phyloP scores from a whole-genome alignment of 148 eudicot genomes.

The Pharnaceum exiguum region DNA sequence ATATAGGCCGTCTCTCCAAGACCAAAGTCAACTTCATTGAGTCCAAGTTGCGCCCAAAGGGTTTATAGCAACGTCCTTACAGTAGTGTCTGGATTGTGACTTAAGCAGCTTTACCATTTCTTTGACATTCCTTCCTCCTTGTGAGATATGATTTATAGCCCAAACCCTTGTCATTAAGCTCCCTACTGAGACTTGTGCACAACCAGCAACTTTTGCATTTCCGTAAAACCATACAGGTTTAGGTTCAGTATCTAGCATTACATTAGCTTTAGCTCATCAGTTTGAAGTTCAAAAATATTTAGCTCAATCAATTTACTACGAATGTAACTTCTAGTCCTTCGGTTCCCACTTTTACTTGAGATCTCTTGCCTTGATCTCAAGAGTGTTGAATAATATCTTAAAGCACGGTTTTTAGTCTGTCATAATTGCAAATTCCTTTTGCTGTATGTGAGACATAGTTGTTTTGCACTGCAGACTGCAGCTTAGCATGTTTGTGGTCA shows the following conservation, averaged over 20 bases:
- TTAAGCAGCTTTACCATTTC: constrained; percentile 61
- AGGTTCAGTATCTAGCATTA: constrained; percentile 16
- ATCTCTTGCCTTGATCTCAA: no score
- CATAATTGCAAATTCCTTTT: background rate
- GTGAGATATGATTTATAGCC: constrained; percentile 35
- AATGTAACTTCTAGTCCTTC: no score
- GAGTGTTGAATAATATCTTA: no score
- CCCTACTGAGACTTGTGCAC: constrained; percentile 49
- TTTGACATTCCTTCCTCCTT: constrained; percentile 38
- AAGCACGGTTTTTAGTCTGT: no score
- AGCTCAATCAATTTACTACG: no score
- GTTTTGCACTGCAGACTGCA: background rate
- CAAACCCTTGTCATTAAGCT: constrained; percentile 44
- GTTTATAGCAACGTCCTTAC: constrained; percentile 67
- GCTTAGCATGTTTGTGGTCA: background rate
- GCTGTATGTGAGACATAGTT: no score
- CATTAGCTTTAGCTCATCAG: constrained; percentile 38
- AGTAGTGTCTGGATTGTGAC: constrained; percentile 35
- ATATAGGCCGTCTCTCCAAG: constrained; percentile 60
- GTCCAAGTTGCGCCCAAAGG: constrained; percentile 77
- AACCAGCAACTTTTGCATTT: constrained; percentile 65
- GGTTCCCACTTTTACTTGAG: no score
- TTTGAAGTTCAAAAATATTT: constrained; percentile 24
- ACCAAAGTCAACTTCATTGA: constrained; percentile 77
- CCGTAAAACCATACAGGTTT: constrained; percentile 50